These are phyloP conservation scores for Macrophomina phaseolina DNA, from an alignment of 2,329 filamentous ascomycete genomes.

Conservation along the genomic window DNA sequence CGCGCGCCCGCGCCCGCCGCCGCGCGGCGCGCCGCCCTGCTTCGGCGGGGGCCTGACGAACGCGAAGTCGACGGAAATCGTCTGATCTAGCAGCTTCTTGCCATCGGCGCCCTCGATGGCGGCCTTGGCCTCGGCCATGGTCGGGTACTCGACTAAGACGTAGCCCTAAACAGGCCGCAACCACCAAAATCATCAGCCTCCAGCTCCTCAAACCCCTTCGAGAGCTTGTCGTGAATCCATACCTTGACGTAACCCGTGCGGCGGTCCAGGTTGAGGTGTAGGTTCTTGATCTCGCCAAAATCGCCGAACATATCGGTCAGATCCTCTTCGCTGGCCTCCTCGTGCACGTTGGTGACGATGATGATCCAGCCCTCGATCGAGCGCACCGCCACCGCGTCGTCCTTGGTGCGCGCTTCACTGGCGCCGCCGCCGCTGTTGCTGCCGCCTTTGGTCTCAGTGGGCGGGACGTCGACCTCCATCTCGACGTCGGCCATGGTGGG, in stretches of 20 bases:
- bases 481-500: conserved; percentile 23
- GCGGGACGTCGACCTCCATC: conserved; percentile 22
- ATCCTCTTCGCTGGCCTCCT: conserved; percentile 84
- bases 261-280: conserved; percentile 82
- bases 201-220: too few species aligned
- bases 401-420: conserved; percentile 72
- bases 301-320: conserved; percentile 82
- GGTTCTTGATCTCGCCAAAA: conserved; percentile 84
- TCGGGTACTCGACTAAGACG: conserved; percentile 83
- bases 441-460: not conserved
- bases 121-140: conserved; percentile 77
- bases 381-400: conserved; percentile 74
- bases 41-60: conserved; percentile 77
- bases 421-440: not conserved
- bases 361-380: conserved; percentile 92
- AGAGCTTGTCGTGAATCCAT: conserved; percentile 5
- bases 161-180: conserved; percentile 68
- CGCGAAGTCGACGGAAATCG: conserved; percentile 80
- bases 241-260: conserved; percentile 89
- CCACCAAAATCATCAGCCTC: not conserved
- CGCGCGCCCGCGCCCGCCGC: conserved; percentile 30
- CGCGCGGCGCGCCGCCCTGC: conserved; percentile 39
- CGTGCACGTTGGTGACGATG: conserved; percentile 84
- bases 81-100: conserved; percentile 81
- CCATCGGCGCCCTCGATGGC: conserved; percentile 81